Evolutionary conservation across 2,329 filamentous ascomycete species (phyloP).

Genomic region (Blastomyces percursus): DNA sequence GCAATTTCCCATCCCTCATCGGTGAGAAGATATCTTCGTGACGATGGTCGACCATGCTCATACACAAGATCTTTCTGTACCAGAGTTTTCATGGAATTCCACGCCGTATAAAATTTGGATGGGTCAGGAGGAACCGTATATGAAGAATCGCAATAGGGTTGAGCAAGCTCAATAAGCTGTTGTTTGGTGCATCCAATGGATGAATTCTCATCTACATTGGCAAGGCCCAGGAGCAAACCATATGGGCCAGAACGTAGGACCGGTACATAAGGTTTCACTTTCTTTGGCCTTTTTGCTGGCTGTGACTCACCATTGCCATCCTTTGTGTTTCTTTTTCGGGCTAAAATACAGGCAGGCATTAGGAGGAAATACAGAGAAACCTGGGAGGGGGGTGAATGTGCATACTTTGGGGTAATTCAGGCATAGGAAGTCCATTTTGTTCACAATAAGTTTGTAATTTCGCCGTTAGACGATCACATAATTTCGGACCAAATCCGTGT

Average conservation of each 20-base stretch:
- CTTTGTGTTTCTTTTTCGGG: constrained; percentile 24
- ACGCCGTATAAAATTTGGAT: constrained; percentile 64
- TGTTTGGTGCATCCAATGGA: constrained; percentile 53
- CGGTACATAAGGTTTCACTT: constrained; percentile 59
- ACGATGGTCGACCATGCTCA: constrained; percentile 55
- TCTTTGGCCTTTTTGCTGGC: constrained; percentile 45
- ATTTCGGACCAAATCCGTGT: constrained; percentile 61
- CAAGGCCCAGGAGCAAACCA: constrained; percentile 57
- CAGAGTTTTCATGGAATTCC: constrained; percentile 72
- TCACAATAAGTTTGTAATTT: constrained; percentile 47
- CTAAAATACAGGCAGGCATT: constrained; percentile 8
- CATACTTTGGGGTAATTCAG: constrained; percentile 43
- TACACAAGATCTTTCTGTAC: constrained; percentile 62
- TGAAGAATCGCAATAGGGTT: constrained; percentile 61
- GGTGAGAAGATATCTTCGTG: constrained; percentile 58
- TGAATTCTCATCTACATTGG: constrained; percentile 46
- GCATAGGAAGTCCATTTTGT: constrained; percentile 58
- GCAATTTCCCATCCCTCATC: constrained; percentile 71
- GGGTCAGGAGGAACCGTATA: constrained; percentile 58
- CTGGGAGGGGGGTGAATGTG: background rate
- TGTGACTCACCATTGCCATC: constrained; percentile 23
- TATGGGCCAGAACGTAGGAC: constrained; percentile 62
- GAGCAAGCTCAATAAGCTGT: constrained; percentile 57
- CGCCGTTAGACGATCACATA: constrained; percentile 59
- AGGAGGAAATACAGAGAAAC: background rate